A percentile compares a stretch with the other conserved stretches of the same genome.
Evolutionary conservation across 441 rosid genomes (phyloP).

Genomic region (Melastoma candidum): DNA sequence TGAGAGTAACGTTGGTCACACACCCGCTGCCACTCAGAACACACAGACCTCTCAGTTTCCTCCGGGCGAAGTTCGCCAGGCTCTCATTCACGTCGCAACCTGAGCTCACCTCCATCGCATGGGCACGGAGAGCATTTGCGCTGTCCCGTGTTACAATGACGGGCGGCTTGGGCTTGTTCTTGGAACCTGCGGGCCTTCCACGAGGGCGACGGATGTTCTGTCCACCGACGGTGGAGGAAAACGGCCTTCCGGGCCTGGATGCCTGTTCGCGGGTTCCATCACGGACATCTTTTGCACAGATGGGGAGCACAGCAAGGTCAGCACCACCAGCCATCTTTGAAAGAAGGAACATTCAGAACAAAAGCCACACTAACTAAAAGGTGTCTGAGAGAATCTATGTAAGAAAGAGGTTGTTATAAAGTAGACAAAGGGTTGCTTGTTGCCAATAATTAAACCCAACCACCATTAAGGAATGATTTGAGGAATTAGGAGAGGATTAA

Average conservation of each 20-base stretch:
- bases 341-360: not conserved
- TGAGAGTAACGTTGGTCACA: slow-evolving; percentile 56
- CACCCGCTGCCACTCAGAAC: slow-evolving; percentile 60
- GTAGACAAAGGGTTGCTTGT: slow-evolving; percentile 13
- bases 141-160: slow-evolving; percentile 57
- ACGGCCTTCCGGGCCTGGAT: slow-evolving; percentile 43
- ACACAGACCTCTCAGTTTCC: slow-evolving; percentile 48
- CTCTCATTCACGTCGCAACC: slow-evolving; percentile 54
- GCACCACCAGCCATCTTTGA: slow-evolving; percentile 46
- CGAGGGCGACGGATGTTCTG: slow-evolving; percentile 53
- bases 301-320: slow-evolving; percentile 29
- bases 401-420: slow-evolving; percentile 4
- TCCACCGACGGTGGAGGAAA: slow-evolving; percentile 40
- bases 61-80: slow-evolving; percentile 39
- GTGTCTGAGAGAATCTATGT: slow-evolving; percentile 34
- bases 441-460: slow-evolving; percentile 33
- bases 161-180: slow-evolving; percentile 74
- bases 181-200: slow-evolving; percentile 67
- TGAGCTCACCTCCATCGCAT: slow-evolving; percentile 61
- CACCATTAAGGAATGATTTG: slow-evolving; percentile 61
- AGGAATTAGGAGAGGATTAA: slow-evolving; percentile 68
- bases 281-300: slow-evolving; percentile 31
- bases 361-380: slow-evolving; percentile 12
- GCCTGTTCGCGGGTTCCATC: slow-evolving; percentile 45
- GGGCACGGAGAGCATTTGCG: slow-evolving; percentile 54